Conservation (phyloP, 768 basidiomycete species). For the Mycena maculata region DNA sequence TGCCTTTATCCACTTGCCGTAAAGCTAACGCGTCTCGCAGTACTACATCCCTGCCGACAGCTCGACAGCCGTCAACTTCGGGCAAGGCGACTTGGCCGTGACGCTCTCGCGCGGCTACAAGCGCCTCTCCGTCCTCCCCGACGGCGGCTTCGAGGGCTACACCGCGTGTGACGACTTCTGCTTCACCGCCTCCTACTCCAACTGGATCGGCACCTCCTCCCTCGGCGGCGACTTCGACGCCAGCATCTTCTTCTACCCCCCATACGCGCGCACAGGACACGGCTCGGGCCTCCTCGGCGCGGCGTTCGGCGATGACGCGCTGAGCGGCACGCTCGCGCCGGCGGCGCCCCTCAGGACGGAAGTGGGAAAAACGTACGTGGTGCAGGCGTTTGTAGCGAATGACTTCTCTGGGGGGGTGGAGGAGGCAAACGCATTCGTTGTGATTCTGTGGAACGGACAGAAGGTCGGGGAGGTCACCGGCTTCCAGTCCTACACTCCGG, state of each 20-base stretch:
- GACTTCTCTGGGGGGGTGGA: constrained; percentile 48
- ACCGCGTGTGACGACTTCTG: constrained; percentile 53
- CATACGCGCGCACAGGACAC: constrained; percentile 54
- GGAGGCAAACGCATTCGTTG: constrained; percentile 50
- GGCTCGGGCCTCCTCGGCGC: constrained; percentile 58
- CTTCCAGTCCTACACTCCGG: constrained; percentile 51
- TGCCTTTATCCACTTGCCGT: neutral
- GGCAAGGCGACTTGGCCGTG: constrained; percentile 58
- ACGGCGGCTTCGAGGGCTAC: constrained; percentile 59
- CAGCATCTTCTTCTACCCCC: constrained; percentile 54
- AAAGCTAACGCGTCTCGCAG: constrained; percentile 37
- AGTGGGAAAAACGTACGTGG: constrained; percentile 44
- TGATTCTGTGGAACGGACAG: constrained; percentile 58
- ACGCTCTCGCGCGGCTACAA: constrained; percentile 60
- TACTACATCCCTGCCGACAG: constrained; percentile 57
- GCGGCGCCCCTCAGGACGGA: constrained; percentile 47
- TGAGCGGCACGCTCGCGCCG: constrained; percentile 53
- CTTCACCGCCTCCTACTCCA: constrained; percentile 47
- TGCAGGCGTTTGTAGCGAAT: constrained; percentile 35
- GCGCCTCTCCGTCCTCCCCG: constrained; percentile 51
- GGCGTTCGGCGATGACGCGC: constrained; percentile 48
- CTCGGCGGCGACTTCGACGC: constrained; percentile 56
- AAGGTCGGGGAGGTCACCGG: constrained; percentile 49
- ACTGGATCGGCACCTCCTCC: constrained; percentile 55
- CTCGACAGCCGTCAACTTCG: constrained; percentile 58